Conservation (phyloP, 192 early-diverging fungal genomes). For the Coemansia sp. region DNA sequence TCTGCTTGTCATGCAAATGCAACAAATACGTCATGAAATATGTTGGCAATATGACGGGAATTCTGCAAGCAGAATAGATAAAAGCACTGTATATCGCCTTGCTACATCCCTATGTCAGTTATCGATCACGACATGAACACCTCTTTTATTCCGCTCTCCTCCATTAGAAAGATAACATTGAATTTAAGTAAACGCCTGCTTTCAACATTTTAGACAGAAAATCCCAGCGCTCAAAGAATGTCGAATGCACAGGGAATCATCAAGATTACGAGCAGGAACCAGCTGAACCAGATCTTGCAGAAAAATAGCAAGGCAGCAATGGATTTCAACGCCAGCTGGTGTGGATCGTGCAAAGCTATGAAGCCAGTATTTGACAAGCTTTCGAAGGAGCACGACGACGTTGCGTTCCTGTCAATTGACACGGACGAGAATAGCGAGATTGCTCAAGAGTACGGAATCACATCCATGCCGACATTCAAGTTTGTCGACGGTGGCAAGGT, state of each 20-base stretch:
- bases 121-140: no score
- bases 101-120: no score
- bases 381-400: slow-evolving; percentile 54
- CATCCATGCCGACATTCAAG: slow-evolving; percentile 81
- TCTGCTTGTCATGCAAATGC: no score
- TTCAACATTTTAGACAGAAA: background rate
- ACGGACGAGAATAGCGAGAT: slow-evolving; percentile 66
- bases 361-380: slow-evolving; percentile 67
- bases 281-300: slow-evolving; percentile 28
- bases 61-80: no score
- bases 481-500: slow-evolving; percentile 63
- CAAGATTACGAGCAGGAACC: slow-evolving; percentile 5
- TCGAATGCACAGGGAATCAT: background rate
- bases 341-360: slow-evolving; percentile 83
- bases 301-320: slow-evolving; percentile 59
- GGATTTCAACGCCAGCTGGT: slow-evolving; percentile 84
- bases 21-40: no score
- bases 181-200: no score
- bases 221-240: background rate
- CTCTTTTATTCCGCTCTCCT: no score
- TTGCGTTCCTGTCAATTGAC: slow-evolving; percentile 81
- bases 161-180: no score
- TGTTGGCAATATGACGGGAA: no score
- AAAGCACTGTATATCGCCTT: no score
- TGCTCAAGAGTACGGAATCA: slow-evolving; percentile 54